These are phyloP conservation scores for Bauhinia variegata DNA, from an alignment of 306 rosid species.

Conservation along the genomic window DNA sequence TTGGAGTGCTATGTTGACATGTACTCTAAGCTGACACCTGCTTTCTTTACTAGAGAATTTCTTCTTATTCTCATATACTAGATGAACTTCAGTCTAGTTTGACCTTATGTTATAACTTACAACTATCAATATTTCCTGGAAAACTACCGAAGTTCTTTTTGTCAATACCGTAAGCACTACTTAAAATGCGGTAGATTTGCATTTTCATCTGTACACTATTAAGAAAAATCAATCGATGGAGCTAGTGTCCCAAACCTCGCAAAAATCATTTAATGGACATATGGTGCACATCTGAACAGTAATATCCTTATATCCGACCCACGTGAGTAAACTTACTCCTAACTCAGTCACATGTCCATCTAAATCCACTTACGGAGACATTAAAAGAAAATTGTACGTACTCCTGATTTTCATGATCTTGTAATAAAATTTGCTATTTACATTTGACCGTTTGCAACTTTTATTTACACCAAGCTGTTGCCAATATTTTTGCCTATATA, in stretches of 20 bases:
- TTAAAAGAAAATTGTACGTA: neutral
- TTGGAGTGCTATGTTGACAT: constrained; percentile 13
- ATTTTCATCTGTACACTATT: too few species aligned
- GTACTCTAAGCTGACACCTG: neutral
- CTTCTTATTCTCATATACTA: constrained; percentile 12
- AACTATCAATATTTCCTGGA: too few species aligned
- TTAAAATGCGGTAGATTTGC: neutral
- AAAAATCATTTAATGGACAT: neutral
- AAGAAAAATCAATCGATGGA: constrained; percentile 14
- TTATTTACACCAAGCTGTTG: constrained; percentile 10
- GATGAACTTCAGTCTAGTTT: constrained; percentile 13
- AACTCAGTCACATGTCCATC: neutral
- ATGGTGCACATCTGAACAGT: neutral
- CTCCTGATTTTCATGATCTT: neutral
- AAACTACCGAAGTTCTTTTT: constrained; percentile 12
- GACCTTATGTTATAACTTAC: constrained; percentile 15
- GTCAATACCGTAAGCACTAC: neutral
- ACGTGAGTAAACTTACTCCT: neutral
- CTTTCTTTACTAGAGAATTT: neutral
- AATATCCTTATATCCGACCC: neutral
- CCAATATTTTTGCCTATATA: constrained; percentile 4
- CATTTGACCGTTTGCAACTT: constrained; percentile 17
- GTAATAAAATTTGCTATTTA: neutral
- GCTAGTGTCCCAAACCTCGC: constrained; percentile 8
- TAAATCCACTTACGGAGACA: constrained; percentile 4